phyloP scores from a whole-genome alignment of 257 asterid genomes.

The Plectranthus barbatus region DNA sequence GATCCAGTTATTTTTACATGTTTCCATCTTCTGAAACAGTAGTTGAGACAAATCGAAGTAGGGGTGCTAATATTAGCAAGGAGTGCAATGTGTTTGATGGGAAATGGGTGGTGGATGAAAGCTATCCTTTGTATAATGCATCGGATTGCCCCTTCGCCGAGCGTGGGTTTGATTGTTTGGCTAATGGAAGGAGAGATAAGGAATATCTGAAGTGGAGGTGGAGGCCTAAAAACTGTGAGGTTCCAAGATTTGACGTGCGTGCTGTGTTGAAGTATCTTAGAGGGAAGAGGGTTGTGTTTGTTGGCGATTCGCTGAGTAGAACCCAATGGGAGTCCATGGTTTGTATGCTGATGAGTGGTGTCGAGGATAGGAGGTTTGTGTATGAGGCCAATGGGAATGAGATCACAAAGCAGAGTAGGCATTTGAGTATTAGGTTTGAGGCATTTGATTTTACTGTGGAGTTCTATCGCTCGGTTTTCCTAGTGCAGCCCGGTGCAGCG shows the following conservation, averaged over 20 bases:
- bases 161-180: constrained; percentile 71
- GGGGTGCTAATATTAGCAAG: constrained; percentile 15
- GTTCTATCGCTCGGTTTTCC: constrained; percentile 80
- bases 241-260: constrained; percentile 52
- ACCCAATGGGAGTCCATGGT: constrained; percentile 97
- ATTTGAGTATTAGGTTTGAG: constrained; percentile 58
- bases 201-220: constrained; percentile 83
- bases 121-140: constrained; percentile 71
- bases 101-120: constrained; percentile 68
- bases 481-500: constrained; percentile 59
- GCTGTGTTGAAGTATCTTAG: constrained; percentile 56
- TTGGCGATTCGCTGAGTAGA: constrained; percentile 87
- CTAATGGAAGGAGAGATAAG: constrained; percentile 67
- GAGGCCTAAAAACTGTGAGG: constrained; percentile 65
- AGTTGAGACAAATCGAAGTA: constrained; percentile 21
- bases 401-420: constrained; percentile 74
- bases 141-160: constrained; percentile 75
- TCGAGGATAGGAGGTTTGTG: constrained; percentile 62
- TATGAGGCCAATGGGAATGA: constrained; percentile 68
- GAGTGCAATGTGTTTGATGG: constrained; percentile 79
- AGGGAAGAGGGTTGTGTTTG: constrained; percentile 79
- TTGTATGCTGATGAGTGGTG: constrained; percentile 80
- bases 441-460: constrained; percentile 48
- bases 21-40: constrained; percentile 36
- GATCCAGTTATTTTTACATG: constrained; percentile 49